Evolutionary conservation across 495 filamentous ascomycete species (phyloP), one percentile per base, ranked within the genome.

Genomic region (Aspergillus funiculosus): DNA sequence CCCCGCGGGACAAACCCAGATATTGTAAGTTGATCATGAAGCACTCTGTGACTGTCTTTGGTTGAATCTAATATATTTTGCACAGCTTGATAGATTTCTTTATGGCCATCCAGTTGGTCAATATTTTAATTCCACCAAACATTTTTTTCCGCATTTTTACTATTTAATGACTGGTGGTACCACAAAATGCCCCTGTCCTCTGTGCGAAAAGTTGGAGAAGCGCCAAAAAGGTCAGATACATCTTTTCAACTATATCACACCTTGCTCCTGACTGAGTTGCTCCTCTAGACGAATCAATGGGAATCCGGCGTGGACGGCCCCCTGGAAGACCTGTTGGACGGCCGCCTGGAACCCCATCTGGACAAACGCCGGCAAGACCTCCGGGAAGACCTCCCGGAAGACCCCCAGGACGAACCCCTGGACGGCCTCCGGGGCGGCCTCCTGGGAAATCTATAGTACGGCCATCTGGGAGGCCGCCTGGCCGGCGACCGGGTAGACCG

Each of bases 111-210:
- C 77, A 1, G 61, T 60, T 24, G 71, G 72, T 4, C 51, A 60
- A 21, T 66, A 58, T 26, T 82, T 75, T 31, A 60, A 74, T 25
- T 81, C 78, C 0, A 64, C 72, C 0, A 58, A 63, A 5, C 56
- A 68, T 5, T 83, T 82, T 58, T 78, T 71, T 21, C 71, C 72
- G 0, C 80, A 84, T 48, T 82, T 82, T 57, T 62, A 59, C 35
- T 68, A 69, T 60, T 53, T 83, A 18, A 78, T 81, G 73, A 71
- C 67, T 5, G 62, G 74, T 41, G 55, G 56, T 21, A 32, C 41
- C 4, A 59, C 53, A 1, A 50, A 48, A 5, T 75, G 72, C 35
- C 18, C 59, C 36, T 73, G 69, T 58, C 29, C 57, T 26, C 48
- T 71, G 51, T 73, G 72, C 29, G 49, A n/a, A 17, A 59, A 53